These are phyloP conservation scores for Hypoxylon sp. DNA, from an alignment of 2,329 filamentous ascomycete species.

Conservation along the genomic window DNA sequence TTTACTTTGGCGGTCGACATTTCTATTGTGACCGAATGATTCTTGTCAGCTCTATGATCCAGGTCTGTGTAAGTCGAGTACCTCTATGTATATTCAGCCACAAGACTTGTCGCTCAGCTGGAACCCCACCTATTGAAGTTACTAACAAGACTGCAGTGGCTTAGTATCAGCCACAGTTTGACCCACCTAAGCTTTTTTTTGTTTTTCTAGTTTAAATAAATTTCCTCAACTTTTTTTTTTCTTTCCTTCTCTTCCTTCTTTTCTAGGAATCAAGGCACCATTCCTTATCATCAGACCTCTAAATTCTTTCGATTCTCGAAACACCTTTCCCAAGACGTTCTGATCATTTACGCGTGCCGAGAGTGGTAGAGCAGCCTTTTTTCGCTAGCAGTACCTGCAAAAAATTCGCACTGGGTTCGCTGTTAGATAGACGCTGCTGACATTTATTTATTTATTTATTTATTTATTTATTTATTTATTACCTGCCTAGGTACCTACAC, in stretches of 20 bases:
- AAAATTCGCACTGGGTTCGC: conserved; percentile 76
- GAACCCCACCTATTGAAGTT: too few relatives aligned
- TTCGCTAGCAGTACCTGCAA: conserved; percentile 97
- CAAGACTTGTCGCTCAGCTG: too few relatives aligned
- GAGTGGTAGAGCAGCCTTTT: conserved; percentile 83
- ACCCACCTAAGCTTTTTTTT: neutral
- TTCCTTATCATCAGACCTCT: conserved; percentile 91
- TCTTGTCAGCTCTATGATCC: too few relatives aligned
- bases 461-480: too few relatives aligned
- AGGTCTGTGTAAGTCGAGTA: too few relatives aligned
- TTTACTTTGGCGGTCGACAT: too few relatives aligned
- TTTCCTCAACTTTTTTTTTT: conserved; percentile 36
- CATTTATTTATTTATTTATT: conserved; percentile 61
- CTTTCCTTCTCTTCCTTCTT: conserved; percentile 37
- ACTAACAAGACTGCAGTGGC: neutral
- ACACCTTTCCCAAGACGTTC: conserved; percentile 74
- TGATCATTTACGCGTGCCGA: conserved; percentile 95
- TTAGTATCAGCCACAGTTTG: neutral
- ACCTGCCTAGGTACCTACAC: too few relatives aligned
- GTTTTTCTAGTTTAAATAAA: neutral
- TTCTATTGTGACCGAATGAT: too few relatives aligned
- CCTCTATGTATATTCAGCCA: too few relatives aligned
- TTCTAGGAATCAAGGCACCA: conserved; percentile 68
- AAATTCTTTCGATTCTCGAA: conserved; percentile 40
- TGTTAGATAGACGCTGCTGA: conserved; percentile 98